Conservation (phyloP, 148 eudicot genomes). For the Silene latifolia region DNA sequence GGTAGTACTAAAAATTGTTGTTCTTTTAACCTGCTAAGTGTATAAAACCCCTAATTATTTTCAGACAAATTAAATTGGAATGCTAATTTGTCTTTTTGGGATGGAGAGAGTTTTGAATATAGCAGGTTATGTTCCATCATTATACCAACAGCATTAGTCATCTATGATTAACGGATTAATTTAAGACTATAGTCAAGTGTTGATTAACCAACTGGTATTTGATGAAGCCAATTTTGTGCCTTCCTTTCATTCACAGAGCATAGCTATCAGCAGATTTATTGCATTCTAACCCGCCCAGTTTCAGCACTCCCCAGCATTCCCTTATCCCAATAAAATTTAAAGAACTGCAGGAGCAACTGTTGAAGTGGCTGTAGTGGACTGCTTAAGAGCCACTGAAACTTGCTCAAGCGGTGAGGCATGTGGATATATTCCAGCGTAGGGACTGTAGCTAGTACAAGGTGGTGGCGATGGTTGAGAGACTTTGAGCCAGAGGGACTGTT, state of each 20-base stretch:
- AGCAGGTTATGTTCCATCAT: too few species aligned
- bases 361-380: too few species aligned
- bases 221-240: slow-evolving; percentile 1
- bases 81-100: too few species aligned
- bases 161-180: background rate
- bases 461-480: slow-evolving; percentile 29
- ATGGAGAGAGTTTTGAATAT: too few species aligned
- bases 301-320: background rate
- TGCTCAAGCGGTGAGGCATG: slow-evolving; percentile 93
- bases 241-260: background rate
- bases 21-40: too few species aligned
- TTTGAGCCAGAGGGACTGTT: too few species aligned
- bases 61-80: too few species aligned
- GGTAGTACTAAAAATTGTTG: too few species aligned
- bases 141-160: too few species aligned
- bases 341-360: slow-evolving; percentile 35
- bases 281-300: too few species aligned
- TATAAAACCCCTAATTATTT: too few species aligned
- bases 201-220: background rate
- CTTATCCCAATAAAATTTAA: background rate
- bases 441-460: slow-evolving; percentile 63
- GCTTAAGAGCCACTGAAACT: slow-evolving; percentile 77
- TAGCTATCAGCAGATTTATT: background rate
- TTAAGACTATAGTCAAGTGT: background rate
- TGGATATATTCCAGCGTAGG: slow-evolving; percentile 90